Evolutionary conservation across 441 rosid genomes (phyloP), one percentile per base, ranked within the genome.

Genomic region (Populus tomentosa): DNA sequence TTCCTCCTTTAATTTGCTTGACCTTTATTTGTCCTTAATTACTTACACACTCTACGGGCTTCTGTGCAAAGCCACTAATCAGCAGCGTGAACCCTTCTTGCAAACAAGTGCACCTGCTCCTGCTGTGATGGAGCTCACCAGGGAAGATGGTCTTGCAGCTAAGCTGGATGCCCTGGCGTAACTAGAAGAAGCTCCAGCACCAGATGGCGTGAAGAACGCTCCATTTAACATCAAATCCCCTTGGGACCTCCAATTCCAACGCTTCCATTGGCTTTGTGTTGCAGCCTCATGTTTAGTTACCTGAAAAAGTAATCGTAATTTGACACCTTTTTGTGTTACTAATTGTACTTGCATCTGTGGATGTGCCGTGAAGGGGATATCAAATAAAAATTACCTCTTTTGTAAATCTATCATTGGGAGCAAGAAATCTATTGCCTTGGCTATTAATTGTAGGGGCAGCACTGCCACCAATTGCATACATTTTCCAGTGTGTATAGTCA

Each of bases 381-480:
- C 65, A 10, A 11, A 46, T 46, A 30, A 6, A 4, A 26, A 32
- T 76, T 14, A 88, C 93, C 88, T 86, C 92, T 75, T 88, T 88
- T 67, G 69, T 85, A 78, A 71, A 56, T 53, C 3, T 64, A 59
- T 83, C 80, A 70, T 78, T 64, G 8, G 94, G 89, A 14, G 94
- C 94, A 75, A 83, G 77, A 67, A 86, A 90, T 77, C 91, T 81
- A 71, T 90, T 90, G 28, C 92, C 94, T 80, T 90, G 94, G 72
- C 94, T 88, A 72, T 90, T 90, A 32, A 90, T 90, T 69, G 94
- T 90, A 10, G 94, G 94, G 33, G 75, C 32, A 70, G 92, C 94
- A 78, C 94, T 90, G 20, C 94, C 94, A 10, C 94, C 94, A 65
- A 90, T 86, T 50, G 94, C 94, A 79, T 90, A 90, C 92, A 84